Conservation (phyloP, 2,329 filamentous ascomycete species). For the Ophiostoma tasmaniense region DNA sequence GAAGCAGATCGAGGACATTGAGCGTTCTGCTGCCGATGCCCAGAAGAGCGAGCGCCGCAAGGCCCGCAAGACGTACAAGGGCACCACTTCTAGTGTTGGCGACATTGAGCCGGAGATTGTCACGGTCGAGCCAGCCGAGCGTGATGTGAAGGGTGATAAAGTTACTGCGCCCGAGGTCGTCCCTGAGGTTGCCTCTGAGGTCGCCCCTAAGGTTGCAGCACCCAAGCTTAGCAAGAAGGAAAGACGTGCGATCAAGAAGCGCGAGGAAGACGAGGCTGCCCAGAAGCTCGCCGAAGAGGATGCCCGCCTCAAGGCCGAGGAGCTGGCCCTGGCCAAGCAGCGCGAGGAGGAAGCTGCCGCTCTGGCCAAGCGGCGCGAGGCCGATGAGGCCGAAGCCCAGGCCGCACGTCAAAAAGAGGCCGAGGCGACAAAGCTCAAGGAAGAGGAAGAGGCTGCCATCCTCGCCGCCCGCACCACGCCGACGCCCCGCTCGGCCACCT, state of each 20-base stretch:
- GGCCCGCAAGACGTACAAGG: not conserved
- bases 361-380: not conserved
- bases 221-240: constrained; percentile 8
- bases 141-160: not conserved
- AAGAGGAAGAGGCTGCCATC: not conserved
- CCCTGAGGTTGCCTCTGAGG: not conserved
- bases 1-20: constrained; percentile 27
- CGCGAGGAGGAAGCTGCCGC: not conserved
- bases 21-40: not conserved
- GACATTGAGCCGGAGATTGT: constrained; percentile 9
- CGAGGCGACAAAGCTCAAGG: not conserved
- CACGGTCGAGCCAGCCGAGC: constrained; percentile 11
- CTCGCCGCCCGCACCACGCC: not conserved
- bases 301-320: not conserved
- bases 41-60: not conserved
- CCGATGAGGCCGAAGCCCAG: not conserved
- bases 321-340: not conserved
- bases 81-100: not conserved
- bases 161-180: not conserved
- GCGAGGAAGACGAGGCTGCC: not conserved
- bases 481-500: not conserved
- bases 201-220: not conserved
- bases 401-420: not conserved
- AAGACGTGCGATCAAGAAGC: not conserved
- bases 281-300: not conserved